Base-by-base conservation (phyloP, 495 filamentous ascomycete species). In the Aspergillus wentii region DNA sequence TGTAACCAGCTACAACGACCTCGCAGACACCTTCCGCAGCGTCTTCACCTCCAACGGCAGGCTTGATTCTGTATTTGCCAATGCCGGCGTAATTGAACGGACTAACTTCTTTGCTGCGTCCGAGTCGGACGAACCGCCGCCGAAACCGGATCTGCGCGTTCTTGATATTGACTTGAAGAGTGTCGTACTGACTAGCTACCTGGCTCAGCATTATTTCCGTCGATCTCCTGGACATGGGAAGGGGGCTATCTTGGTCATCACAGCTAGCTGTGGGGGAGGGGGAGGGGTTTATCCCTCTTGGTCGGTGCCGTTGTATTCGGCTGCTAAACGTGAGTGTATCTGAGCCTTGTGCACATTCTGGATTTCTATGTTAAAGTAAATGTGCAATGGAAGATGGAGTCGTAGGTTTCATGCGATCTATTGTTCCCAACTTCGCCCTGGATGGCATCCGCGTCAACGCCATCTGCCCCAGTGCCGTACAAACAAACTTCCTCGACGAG, bases 101-200 rank as follows among this genome's bases (percentile, higher is more conserved):
- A 33, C 23, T 16, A 36, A 42, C 5, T 35, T 47, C 26, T 48
- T 30, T 9, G 40, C 30, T 3, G 7, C 19, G 1, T 7, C 20
- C 3, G 13, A 26, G 3, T 17, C 33, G 2, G 27, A 25, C 7
- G 38, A 11, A 20, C 19, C 39, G 13, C 74, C 76, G 4, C 66
- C 66, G 6, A 52, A 71, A 20, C 81, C 78, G 1, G 44, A 59
- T 16, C 64, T 78, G 17, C 57, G 57, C 4, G 66, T 75, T 35
- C 31, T 82, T 13, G 66, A 74, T 35, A 72, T 83, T 4, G 84
- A 86, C 52, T 45, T 80, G 22, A 75, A 62, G 15, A 83, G 82
- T 22, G 75, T 78, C 16, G 52, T 82, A 38, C 84, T 78, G 57
- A 83, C 82, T 0, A 62, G 68, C 1, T 77, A 81, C 39, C 66